Base-by-base conservation (phyloP, 768 basidiomycete genomes). In the Suillus discolor region DNA sequence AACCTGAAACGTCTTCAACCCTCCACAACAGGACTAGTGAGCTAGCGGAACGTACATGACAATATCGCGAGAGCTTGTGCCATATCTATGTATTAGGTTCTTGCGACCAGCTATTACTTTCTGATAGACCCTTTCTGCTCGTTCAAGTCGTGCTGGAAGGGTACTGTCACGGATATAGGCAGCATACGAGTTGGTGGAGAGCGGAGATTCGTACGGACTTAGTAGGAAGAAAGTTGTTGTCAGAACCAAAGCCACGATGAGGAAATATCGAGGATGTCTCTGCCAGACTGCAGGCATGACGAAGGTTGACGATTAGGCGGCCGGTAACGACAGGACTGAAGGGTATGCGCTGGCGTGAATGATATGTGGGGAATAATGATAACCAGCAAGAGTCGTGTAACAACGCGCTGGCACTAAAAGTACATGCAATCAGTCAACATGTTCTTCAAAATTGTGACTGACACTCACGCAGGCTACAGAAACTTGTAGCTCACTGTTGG, bases 241-340 rank as follows among this genome's bases (percentile, higher is more conserved):
- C 53, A 86, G 79, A 47, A 80, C 74, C 64, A 81, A 57, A 42
- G 80, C 73, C 59, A 85, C 74, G 70, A 81, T 72, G 65, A 85
- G 66, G 65, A 79, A 73, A 74, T 87, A 87, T 69, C 85, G 82
- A 36, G 86, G 86, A 71, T 87, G 85, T 64, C 84, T 80, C 64
- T 77, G 72, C 77, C 78, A 79, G 38, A 68, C 62, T 34, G 59
- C 62, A 42, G 75, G 75, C 77, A 78, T 78, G n/a, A 36, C 51
- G 15, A n/a, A 41, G 23, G 42, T 25, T 45, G 16, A 59, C 51
- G 39, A 49, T 31, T 54, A 54, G 9, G 28, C 15, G 15, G 64
- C n/a, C 38, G 28, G 63, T 65, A 64, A 63, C 12, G 65, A 65
- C 62, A 64, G 49, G 64, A 65, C 18, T 61, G 71, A 55, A 66